Evolutionary conservation across 2,329 filamentous ascomycete genomes (phyloP).

Genomic region (Venturia pyrina): DNA sequence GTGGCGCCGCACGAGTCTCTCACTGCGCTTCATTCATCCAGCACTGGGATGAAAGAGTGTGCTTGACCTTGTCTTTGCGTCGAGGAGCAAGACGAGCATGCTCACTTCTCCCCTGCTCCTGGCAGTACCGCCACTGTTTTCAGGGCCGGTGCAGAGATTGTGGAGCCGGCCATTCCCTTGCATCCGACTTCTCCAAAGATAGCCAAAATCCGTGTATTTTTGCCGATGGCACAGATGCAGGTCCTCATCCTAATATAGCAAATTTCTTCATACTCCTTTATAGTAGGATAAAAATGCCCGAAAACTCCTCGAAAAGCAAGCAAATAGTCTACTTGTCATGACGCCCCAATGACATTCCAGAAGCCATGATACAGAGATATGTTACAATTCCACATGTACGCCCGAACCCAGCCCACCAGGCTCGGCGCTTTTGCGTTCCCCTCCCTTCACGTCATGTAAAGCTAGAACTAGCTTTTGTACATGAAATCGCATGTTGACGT

Average conservation of each 20-base stretch:
- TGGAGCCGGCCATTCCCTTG: background rate
- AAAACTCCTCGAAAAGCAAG: background rate
- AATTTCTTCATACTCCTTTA: background rate
- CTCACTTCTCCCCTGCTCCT: background rate
- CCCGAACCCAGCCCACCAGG: background rate
- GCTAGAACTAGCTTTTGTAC: background rate
- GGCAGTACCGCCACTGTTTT: background rate
- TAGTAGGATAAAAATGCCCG: background rate
- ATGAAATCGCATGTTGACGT: background rate
- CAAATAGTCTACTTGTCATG: background rate
- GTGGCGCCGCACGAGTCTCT: background rate
- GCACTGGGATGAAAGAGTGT: background rate
- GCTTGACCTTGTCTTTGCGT: background rate
- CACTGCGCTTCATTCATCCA: background rate
- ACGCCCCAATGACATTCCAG: background rate
- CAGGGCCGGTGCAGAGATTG: background rate
- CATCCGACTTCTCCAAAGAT: background rate
- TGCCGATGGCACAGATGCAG: background rate
- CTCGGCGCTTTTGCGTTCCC: background rate
- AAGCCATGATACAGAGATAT: background rate
- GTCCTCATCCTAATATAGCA: background rate
- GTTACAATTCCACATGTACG: background rate
- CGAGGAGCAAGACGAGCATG: background rate
- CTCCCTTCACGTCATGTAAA: background rate
- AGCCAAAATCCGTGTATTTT: background rate